Base-by-base conservation (phyloP, 208 protist species). In the Blastocrithidia nonstop region DNA sequence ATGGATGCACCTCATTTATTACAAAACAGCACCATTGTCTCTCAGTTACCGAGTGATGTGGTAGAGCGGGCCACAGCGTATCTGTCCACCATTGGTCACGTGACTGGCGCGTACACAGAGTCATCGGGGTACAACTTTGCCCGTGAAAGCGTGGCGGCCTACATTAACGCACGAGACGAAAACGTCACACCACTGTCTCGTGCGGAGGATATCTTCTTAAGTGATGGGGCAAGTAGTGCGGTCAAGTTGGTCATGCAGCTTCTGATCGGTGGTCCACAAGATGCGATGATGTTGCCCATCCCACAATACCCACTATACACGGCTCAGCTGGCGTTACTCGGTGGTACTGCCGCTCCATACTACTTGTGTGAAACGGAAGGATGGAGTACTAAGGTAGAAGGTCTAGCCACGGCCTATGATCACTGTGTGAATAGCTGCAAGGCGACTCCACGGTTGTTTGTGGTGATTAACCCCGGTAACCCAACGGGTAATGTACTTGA, bases 281-380 rank as follows among this genome's bases (percentile, higher is more conserved):
- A 94, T 33, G 91, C 65, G 2, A 71, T 89, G 62, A 81, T 99
- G 60, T 87, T 98, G 27, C 98, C 98, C 11, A 97, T 99, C 38
- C 98, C 98, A 44, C 97, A 99, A 74, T 99, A 99, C 71, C 98
- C 98, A 42, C 68, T 99, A 5, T 99, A 99, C 79, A 96, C 88
- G 31, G 97, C 97, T 4, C 77, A 96, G 45, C 82, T 99, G 44
- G 58, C 89, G 8, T 58, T 98, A 6, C 66, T 96, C 17, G 87
- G 90, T 19, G 98, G 94, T 33, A 63, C 24, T 6, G 46, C 57
- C 42, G 81, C 97, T 16, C 63, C 67, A 16, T 99, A 99, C 61
- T 95, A 95, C 41, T 76, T 99, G 1, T 57, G 94, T 41, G 96
- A 99, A 61, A 36, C 69, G 17, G 59, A 84, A 5, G 61, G 65